phyloP scores from a whole-genome alignment of 2,329 filamentous ascomycete genomes.

The Diaporthe sp. region DNA sequence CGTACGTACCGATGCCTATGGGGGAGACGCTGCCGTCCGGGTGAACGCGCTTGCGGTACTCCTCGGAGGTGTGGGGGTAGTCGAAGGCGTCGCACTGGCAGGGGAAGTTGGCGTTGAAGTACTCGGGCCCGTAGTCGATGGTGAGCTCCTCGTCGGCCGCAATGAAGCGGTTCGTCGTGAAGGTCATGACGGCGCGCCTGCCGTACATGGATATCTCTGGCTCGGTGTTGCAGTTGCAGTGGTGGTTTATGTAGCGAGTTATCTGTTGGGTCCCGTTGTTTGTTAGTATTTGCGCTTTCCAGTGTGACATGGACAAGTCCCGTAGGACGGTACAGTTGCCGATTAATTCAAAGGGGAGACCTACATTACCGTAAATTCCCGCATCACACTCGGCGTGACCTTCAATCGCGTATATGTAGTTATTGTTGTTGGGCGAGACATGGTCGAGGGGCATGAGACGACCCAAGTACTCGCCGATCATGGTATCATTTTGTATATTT shows the following conservation, averaged over 20 bases:
- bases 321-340: too few relatives aligned
- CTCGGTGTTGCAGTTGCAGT: conserved; percentile 22
- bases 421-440: fast-evolving
- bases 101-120: neutral
- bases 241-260: conserved; percentile 23
- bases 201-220: conserved; percentile 8
- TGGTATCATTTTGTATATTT: neutral
- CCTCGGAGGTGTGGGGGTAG: conserved; percentile 7
- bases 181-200: conserved; percentile 7
- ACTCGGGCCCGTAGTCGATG: conserved; percentile 7
- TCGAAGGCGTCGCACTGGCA: conserved; percentile 14
- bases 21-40: neutral
- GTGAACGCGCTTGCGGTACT: neutral
- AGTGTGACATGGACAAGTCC: too few relatives aligned
- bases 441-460: conserved; percentile 14
- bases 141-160: conserved; percentile 10
- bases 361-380: conserved; percentile 17
- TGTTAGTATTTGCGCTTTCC: neutral
- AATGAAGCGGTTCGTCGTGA: conserved; percentile 17
- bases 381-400: neutral
- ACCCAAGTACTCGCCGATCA: conserved; percentile 29
- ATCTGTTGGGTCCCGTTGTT: neutral
- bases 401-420: neutral
- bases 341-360: neutral
- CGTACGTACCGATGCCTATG: neutral